Conservation (phyloP, 257 asterid species). For the Nicotiana noctiflora region DNA sequence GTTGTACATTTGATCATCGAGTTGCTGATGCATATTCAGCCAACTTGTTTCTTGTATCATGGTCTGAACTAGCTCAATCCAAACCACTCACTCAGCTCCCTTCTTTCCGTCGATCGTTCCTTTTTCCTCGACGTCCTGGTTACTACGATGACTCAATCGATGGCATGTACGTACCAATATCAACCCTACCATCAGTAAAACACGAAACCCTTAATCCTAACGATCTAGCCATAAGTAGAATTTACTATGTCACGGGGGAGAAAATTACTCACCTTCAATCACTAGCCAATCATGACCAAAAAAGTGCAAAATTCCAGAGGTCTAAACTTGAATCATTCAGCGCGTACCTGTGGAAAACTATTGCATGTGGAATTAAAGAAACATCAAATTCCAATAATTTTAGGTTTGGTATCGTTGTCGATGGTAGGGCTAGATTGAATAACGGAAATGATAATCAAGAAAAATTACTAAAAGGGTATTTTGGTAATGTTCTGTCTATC, state of each 20-base stretch:
- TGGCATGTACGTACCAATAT: constrained; percentile 27
- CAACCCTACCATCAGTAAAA: constrained; percentile 15
- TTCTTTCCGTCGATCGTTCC: constrained; percentile 54
- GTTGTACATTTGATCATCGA: constrained; percentile 57
- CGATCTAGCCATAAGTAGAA: constrained; percentile 37
- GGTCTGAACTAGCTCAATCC: constrained; percentile 52
- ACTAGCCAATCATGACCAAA: constrained; percentile 21
- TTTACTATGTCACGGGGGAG: constrained; percentile 43
- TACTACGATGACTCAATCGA: constrained; percentile 25
- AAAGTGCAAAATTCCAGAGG: background rate
- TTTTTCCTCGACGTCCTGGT: constrained; percentile 44
- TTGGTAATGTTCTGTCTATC: constrained; percentile 11
- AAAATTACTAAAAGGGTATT: background rate
- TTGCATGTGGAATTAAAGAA: constrained; percentile 10
- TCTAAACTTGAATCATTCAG: constrained; percentile 54
- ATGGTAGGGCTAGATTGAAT: background rate
- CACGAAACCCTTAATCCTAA: background rate
- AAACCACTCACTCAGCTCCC: constrained; percentile 36
- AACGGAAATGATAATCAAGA: background rate
- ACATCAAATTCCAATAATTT: background rate
- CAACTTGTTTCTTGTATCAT: constrained; percentile 61
- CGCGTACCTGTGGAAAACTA: constrained; percentile 59
- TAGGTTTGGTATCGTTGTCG: background rate
- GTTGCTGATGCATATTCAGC: constrained; percentile 74
- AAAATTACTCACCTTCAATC: constrained; percentile 35